Conservation (phyloP, 352 stramenopile genomes). For the Elongisporangium undulatum region DNA sequence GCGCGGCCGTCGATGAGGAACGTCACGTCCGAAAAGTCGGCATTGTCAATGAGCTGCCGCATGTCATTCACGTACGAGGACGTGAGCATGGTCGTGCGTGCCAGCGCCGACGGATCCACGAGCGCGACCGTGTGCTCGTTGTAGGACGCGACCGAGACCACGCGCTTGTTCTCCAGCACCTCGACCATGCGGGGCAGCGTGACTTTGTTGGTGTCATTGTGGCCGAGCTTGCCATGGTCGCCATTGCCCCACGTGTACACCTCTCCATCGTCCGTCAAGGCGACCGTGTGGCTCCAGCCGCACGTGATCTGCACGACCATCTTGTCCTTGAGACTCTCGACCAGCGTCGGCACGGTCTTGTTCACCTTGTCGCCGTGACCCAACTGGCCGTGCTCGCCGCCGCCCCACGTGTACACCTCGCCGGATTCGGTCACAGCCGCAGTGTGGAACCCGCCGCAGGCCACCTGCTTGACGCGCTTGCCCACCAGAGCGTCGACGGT, state of each 20-base stretch:
- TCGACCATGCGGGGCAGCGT: constrained; percentile 93
- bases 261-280: constrained; percentile 89
- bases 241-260: constrained; percentile 94
- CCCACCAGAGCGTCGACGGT: constrained; percentile 65
- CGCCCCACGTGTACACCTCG: constrained; percentile 87
- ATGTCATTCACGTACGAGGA: constrained; percentile 90
- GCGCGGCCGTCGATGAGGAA: constrained; percentile 85
- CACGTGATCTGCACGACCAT: constrained; percentile 94
- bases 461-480: constrained; percentile 84
- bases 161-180: constrained; percentile 87
- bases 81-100: constrained; percentile 73
- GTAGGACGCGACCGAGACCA: constrained; percentile 97
- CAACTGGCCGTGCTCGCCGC: constrained; percentile 93
- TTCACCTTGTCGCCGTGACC: constrained; percentile 96
- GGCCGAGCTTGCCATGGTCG: constrained; percentile 93
- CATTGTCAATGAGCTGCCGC: constrained; percentile 90
- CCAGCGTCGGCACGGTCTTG: constrained; percentile 90
- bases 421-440: constrained; percentile 81
- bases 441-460: constrained; percentile 86
- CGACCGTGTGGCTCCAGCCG: constrained; percentile 95
- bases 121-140: constrained; percentile 96
- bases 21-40: constrained; percentile 84
- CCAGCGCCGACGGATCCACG: constrained; percentile 72
- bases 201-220: constrained; percentile 93
- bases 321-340: constrained; percentile 86